Evolutionary conservation across 768 basidiomycete genomes (phyloP), one percentile per base, ranked within the genome.

Genomic region (Boletus reticuloceps): DNA sequence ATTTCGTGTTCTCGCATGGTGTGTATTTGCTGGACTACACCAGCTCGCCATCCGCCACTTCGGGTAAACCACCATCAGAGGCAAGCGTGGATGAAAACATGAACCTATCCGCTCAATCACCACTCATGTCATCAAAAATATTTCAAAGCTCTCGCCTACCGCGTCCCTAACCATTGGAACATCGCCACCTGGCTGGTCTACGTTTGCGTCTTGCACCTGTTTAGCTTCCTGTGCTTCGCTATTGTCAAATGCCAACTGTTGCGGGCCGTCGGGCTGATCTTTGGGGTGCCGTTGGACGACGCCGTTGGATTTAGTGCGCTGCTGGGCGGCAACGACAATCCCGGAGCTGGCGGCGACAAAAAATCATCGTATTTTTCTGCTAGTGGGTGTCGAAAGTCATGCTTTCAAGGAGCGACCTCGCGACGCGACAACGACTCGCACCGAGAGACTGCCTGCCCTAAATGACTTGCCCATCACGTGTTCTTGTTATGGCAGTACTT

Each of bases 1-100:
- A 97, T 79, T 67, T 94, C 89, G 69, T 91, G 94, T 69, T 95
- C 91, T 58, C 90, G 88, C 93, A 99, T 94, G 38, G 85, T 89
- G 85, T 89, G 70, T 91, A 99, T 90, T 74, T 98, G 96, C 54
- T 94, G 88, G 65, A 98, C 77, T 98, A 98, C 54, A 90, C 79
- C 48, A 86, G 76, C 69, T 89, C 83, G 57, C 83, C 82, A 43
- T 89, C 81, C 4, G 68, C 68, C 5, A 75, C 72, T 19, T 82
- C 80, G 6, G 82, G 82, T 4, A 79, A 69, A 47, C 78, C 81
- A 14, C 81, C 88, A 72, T 92, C 88, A 6, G 86, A 85, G 25
- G 80, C 89, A 32, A 89, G 94, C 17, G 92, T 94, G 12, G 82
- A 79, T n/a, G 5, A 2, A 11, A 37, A 22, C 22, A 22, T 22